A percentile compares a stretch with the other conserved stretches of the same genome.
These are phyloP conservation scores for Talaromyces borbonicus DNA, from an alignment of 495 filamentous ascomycete species.

Conservation along the genomic window DNA sequence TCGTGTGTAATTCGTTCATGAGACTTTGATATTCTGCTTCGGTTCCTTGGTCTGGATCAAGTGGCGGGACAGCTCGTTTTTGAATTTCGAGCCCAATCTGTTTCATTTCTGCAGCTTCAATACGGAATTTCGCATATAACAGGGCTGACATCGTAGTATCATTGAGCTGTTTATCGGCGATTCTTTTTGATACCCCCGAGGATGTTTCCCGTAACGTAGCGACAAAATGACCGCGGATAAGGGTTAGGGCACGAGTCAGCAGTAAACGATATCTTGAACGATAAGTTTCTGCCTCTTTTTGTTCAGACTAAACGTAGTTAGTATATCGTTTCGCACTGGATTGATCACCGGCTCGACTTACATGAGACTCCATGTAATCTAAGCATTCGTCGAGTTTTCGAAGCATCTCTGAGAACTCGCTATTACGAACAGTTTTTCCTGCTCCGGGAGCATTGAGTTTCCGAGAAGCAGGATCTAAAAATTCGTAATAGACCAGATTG, in stretches of 20 bases:
- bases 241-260: constrained; percentile 61
- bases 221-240: constrained; percentile 83
- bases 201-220: constrained; percentile 59
- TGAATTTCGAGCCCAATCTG: constrained; percentile 58
- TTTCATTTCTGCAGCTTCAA: constrained; percentile 57
- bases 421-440: constrained; percentile 66
- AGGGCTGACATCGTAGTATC: constrained; percentile 69
- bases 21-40: constrained; percentile 58
- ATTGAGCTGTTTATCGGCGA: constrained; percentile 60
- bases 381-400: constrained; percentile 78
- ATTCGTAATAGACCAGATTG: constrained; percentile 84
- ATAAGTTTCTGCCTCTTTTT: constrained; percentile 80
- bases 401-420: constrained; percentile 78
- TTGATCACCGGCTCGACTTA: constrained; percentile 28
- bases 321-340: neutral
- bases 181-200: constrained; percentile 57
- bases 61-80: constrained; percentile 51
- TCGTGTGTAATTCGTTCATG: constrained; percentile 59
- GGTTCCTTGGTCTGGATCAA: constrained; percentile 51
- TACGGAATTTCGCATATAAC: constrained; percentile 68
- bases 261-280: constrained; percentile 59
- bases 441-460: constrained; percentile 87
- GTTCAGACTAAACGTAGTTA: constrained; percentile 48
- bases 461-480: constrained; percentile 81
- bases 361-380: constrained; percentile 78